A percentile compares a stretch with the other conserved stretches of the same genome.
phyloP scores from a whole-genome alignment of 768 basidiomycete genomes.

The Leccinellum luteum region DNA sequence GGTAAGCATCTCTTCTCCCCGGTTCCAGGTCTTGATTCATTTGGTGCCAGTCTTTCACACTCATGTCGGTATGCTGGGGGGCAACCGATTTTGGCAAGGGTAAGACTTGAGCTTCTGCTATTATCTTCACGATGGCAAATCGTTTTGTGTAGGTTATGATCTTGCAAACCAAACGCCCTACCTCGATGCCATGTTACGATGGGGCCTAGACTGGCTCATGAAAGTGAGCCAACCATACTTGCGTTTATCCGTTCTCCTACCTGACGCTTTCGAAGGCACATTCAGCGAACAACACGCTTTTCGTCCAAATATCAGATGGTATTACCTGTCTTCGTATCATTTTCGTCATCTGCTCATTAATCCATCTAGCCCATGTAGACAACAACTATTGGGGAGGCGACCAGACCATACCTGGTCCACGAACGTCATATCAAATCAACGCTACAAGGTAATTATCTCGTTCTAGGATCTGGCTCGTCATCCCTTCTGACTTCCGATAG shows the following conservation, averaged over 20 bases:
- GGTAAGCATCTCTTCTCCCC: conserved; percentile 38
- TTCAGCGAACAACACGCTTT: conserved; percentile 66
- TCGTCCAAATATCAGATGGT: conserved; percentile 74
- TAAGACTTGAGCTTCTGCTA: conserved; percentile 21
- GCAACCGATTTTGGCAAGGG: conserved; percentile 82
- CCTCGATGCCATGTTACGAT: conserved; percentile 87
- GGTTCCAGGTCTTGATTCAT: not conserved
- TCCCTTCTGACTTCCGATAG: conserved; percentile 22
- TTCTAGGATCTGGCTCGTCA: not conserved
- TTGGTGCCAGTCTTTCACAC: conserved; percentile 59
- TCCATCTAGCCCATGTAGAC: conserved; percentile 51
- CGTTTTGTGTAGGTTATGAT: conserved; percentile 63
- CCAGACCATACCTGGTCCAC: conserved; percentile 64
- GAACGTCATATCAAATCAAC: conserved; percentile 80
- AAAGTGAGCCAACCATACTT: conserved; percentile 48
- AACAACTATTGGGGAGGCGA: conserved; percentile 92
- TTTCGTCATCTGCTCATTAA: conserved; percentile 1
- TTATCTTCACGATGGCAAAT: not conserved
- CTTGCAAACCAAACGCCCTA: conserved; percentile 84
- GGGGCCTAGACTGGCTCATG: conserved; percentile 91
- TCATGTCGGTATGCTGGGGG: conserved; percentile 90
- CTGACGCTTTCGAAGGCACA: conserved; percentile 58
- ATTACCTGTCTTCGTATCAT: conserved; percentile 2
- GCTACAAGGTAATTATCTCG: conserved; percentile 42
- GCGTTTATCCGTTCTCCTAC: not conserved